Conservation (phyloP, 148 eudicot genomes). For the Persicaria maculosa region DNA sequence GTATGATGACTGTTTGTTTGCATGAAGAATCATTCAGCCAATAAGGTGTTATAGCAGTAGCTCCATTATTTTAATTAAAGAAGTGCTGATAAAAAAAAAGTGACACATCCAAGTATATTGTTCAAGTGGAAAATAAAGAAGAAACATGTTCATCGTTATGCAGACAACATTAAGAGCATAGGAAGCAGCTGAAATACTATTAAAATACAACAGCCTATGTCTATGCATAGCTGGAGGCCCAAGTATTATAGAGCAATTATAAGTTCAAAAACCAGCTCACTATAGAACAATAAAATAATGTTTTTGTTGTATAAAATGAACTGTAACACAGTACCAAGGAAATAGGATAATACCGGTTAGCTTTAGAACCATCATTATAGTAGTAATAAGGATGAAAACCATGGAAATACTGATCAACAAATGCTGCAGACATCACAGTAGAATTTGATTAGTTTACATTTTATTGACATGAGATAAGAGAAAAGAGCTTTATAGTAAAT, state of each 20-base stretch:
- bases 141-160: background rate
- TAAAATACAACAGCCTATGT: background rate
- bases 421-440: background rate
- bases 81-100: no score
- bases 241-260: background rate
- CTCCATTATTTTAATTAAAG: background rate
- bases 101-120: background rate
- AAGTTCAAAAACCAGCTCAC: background rate
- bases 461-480: no score
- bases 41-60: background rate
- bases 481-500: no score
- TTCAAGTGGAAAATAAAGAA: background rate
- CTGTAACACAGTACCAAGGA: background rate
- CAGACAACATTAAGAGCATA: background rate
- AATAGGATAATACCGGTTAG: background rate
- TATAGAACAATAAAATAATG: background rate
- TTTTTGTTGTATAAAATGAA: background rate
- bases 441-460: background rate
- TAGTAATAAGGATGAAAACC: background rate
- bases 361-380: background rate
- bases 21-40: background rate
- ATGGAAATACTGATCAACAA: background rate
- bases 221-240: background rate
- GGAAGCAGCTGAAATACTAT: background rate
- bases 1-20: background rate